Evolutionary conservation across 306 rosid species (phyloP).

Genomic region (Abrus precatorius): DNA sequence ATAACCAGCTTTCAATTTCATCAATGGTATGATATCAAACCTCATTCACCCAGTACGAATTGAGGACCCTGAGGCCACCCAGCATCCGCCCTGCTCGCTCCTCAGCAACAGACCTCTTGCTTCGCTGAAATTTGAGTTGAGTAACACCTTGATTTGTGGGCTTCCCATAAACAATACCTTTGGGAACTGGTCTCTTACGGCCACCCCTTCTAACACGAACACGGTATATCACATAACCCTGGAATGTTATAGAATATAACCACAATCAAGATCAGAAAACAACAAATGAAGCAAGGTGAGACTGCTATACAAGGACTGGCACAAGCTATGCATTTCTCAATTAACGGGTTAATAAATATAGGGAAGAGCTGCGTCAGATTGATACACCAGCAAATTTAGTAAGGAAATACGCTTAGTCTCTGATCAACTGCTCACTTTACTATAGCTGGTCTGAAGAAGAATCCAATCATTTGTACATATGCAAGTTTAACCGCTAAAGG

Average conservation of each 20-base stretch:
- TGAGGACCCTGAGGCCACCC: slow-evolving; percentile 94
- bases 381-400: slow-evolving; percentile 37
- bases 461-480: slow-evolving; percentile 41
- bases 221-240: slow-evolving; percentile 92
- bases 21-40: slow-evolving; percentile 37
- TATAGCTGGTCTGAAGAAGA: slow-evolving; percentile 39
- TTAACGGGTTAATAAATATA: not conserved
- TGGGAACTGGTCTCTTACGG: slow-evolving; percentile 91
- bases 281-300: not conserved
- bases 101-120: slow-evolving; percentile 95
- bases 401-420: slow-evolving; percentile 15
- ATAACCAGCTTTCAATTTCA: not conserved
- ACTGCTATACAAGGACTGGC: not conserved
- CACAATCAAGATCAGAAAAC: not conserved
- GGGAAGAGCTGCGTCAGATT: not conserved
- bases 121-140: slow-evolving; percentile 85
- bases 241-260: not conserved
- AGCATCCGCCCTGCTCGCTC: slow-evolving; percentile 92
- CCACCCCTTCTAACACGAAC: slow-evolving; percentile 95
- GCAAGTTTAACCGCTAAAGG: not conserved
- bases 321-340: not conserved
- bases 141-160: slow-evolving; percentile 98
- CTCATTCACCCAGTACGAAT: slow-evolving; percentile 95
- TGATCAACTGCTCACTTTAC: slow-evolving; percentile 15
- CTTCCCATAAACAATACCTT: slow-evolving; percentile 95